Base-by-base conservation (phyloP, 306 rosid species). In the Sicyos baderoa region DNA sequence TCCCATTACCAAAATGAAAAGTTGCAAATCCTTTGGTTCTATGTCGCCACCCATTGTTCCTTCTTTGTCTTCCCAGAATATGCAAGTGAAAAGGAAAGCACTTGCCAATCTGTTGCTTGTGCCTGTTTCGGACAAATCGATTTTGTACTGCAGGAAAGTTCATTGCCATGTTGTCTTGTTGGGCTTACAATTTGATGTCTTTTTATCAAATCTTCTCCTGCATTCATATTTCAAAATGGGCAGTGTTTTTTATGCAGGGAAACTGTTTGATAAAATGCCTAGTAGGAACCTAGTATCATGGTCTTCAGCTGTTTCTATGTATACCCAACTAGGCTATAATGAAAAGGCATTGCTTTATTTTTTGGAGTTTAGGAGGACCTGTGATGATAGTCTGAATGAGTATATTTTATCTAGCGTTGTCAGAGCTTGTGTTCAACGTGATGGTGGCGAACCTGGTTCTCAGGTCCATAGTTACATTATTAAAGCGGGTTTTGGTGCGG, bases 261-360 rank as follows among this genome's bases (percentile, higher is more conserved):
- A 8, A n/a, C n/a, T n/a, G n/a, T n/a, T n/a, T n/a, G n/a, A n/a
- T n/a, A n/a, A n/a, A 54, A 83, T 92, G 95, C 77, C 89, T 70
- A 81, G 82, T 0, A 86, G 79, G 74, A 92, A 87, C 74, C 74
- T 82, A 7, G 79, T 89, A 65, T 79, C 92, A 79, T 87, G 92
- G 96, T 87, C 96, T 67, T 81, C 96, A 0, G 71, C 82, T 87
- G 81, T 91, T 84, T 91, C 97, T 19, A 86, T 84, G 89, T 86
- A 87, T 71, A 77, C 86, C 79, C 84, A 77, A 42, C 87, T 80
- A 59, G 75, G 84, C 23, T 77, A 42, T 49, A 74, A 51, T 18
- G 68, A 76, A 74, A 82, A 87, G 53, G 95, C 96, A 23, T 73
- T 86, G 80, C 16, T 49, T 42, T 59, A 82, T 68, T 92, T 92